A percentile compares a stretch with the other conserved stretches of the same genome.
phyloP scores from a whole-genome alignment of 495 filamentous ascomycete species.

The Coniosporium apollinis region DNA sequence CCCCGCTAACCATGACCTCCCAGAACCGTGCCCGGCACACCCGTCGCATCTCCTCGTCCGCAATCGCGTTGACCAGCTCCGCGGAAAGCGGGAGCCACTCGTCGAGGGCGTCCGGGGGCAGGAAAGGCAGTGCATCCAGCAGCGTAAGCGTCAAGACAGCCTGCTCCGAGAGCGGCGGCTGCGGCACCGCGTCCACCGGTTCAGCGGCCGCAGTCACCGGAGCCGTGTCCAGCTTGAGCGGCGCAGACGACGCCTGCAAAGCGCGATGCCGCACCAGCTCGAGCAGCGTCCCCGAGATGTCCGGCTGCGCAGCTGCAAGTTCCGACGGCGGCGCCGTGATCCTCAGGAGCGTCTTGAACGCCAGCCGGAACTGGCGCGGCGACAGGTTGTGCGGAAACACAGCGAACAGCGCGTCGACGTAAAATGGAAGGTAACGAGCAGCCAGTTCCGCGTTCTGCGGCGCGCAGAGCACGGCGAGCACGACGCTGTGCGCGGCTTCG shows the following conservation, averaged over 20 bases:
- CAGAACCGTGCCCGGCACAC: slow-evolving; percentile 63
- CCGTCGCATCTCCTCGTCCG: slow-evolving; percentile 42
- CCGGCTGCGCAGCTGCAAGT: slow-evolving; percentile 50
- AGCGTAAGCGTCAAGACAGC: slow-evolving; percentile 63
- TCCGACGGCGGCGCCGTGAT: slow-evolving; percentile 70
- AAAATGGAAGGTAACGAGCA: slow-evolving; percentile 61
- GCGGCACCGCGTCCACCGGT: slow-evolving; percentile 6
- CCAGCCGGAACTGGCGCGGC: slow-evolving; percentile 78
- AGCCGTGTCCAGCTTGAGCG: slow-evolving; percentile 24
- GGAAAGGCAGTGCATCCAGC: slow-evolving; percentile 63
- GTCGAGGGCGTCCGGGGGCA: slow-evolving; percentile 52
- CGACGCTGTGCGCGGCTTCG: slow-evolving; percentile 78
- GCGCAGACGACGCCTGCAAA: slow-evolving; percentile 32
- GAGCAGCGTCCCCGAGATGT: slow-evolving; percentile 60
- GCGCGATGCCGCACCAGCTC: slow-evolving; percentile 65
- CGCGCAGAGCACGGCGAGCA: slow-evolving; percentile 67
- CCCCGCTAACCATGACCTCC: slow-evolving; percentile 65
- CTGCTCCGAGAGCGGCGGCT: slow-evolving; percentile 54
- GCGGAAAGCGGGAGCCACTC: slow-evolving; percentile 63
- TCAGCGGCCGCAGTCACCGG: slow-evolving; percentile 16
- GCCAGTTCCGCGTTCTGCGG: slow-evolving; percentile 58
- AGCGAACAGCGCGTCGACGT: slow-evolving; percentile 71
- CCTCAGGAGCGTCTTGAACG: slow-evolving; percentile 76
- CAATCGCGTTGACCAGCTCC: slow-evolving; percentile 44
- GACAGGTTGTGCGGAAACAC: slow-evolving; percentile 73